Evolutionary conservation across 805 yeast genomes (phyloP).

Genomic region (Cyberlindnera petersonii): DNA sequence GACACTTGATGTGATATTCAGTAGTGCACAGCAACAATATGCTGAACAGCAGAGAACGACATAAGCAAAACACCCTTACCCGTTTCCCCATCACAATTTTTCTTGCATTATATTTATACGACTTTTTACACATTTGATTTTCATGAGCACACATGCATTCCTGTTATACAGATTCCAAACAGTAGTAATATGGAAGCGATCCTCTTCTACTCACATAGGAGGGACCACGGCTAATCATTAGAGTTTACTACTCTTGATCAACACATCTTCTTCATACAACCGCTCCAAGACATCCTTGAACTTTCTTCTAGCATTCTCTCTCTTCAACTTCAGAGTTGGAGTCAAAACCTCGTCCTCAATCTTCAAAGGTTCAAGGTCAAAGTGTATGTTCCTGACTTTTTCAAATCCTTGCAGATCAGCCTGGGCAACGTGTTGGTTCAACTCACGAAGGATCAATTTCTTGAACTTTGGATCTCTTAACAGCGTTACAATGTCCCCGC

Average conservation of each 20-base stretch:
- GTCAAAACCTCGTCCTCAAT: conserved; percentile 60
- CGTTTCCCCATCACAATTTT: too few species aligned
- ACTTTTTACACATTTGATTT: too few species aligned
- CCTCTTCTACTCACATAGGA: background rate
- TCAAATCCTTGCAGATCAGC: conserved; percentile 57
- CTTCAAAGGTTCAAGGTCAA: conserved; percentile 57
- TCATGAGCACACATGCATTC: too few species aligned
- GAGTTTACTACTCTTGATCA: conserved; percentile 27
- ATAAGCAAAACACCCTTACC: too few species aligned
- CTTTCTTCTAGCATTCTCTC: conserved; percentile 44
- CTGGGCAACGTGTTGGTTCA: conserved; percentile 21
- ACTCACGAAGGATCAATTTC: conserved; percentile 16
- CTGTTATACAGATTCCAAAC: too few species aligned
- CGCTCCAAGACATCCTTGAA: conserved; percentile 38
- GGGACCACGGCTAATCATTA: conserved; percentile 4
- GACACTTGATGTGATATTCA: conserved; percentile 42
- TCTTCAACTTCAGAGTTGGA: conserved; percentile 59
- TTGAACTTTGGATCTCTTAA: conserved; percentile 22
- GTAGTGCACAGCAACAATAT: conserved; percentile 39
- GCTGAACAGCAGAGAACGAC: conserved; percentile 10
- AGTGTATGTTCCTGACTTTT: conserved; percentile 49
- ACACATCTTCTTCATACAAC: conserved; percentile 50
- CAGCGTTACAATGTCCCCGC: conserved; percentile 13
- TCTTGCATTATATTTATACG: too few species aligned
- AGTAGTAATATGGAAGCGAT: background rate